phyloP scores from a whole-genome alignment of 1,139 yeast species.

The Debaryomyces subglobosus region DNA sequence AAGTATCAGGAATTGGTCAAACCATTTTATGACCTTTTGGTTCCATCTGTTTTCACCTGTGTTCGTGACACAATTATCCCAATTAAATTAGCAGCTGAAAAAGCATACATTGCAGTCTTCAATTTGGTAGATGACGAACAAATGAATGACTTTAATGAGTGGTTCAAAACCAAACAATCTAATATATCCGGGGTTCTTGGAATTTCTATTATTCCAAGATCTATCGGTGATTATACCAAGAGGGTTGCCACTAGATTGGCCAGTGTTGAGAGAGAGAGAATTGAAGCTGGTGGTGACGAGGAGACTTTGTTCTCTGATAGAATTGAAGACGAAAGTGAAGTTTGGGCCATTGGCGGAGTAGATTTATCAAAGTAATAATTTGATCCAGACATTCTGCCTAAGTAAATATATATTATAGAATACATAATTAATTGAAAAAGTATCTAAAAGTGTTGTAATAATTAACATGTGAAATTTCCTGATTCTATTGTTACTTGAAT shows the following conservation, averaged over 20 bases:
- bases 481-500: background rate
- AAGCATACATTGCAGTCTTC: conserved; percentile 78
- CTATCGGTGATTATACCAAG: conserved; percentile 83
- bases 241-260: conserved; percentile 88
- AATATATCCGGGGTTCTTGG: conserved; percentile 45
- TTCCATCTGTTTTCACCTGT: conserved; percentile 77
- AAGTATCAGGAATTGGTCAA: conserved; percentile 52
- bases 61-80: conserved; percentile 88
- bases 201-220: conserved; percentile 62
- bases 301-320: conserved; percentile 84
- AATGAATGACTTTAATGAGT: conserved; percentile 56
- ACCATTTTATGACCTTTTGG: conserved; percentile 59
- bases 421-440: background rate
- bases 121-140: conserved; percentile 71
- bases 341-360: conserved; percentile 84
- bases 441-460: background rate
- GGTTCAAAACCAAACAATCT: conserved; percentile 48
- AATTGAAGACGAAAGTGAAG: conserved; percentile 82
- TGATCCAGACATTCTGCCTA: background rate
- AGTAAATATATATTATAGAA: conserved; percentile 1
- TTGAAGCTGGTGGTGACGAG: conserved; percentile 88
- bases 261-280: conserved; percentile 79
- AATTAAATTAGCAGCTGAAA: conserved; percentile 91
- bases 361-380: conserved; percentile 26
- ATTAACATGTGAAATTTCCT: background rate